Base-by-base conservation (phyloP, 768 basidiomycete species). In the Suillus luteus region DNA sequence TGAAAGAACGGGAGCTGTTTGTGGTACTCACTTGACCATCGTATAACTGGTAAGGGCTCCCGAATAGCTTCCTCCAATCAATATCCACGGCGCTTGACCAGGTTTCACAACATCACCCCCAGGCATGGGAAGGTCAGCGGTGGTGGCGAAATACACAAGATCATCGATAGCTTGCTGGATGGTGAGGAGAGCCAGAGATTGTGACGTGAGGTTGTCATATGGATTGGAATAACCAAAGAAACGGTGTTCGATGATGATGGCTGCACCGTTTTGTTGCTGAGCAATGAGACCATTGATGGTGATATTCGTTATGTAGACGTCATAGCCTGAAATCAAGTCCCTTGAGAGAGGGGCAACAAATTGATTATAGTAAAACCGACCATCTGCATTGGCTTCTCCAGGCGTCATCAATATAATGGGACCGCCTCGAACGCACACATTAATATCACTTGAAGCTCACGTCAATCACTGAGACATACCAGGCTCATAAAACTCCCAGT, bases 141-240 rank as follows among this genome's bases (percentile, higher is more conserved):
- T 89, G 65, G 86, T 79, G 19, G 87, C 81, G 68, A 92, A 92
- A 73, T 87, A 89, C 19, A 80, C 88, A 44, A 91, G 73, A 68
- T 92, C 90, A 55, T 90, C 86, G 65, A 90, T 85, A 8, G 88
- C 87, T 74, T 92, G 90, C 71, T 90, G 86, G 59, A 92, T 82
- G 1, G 88, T 91, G 70, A 87, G 87, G 15, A 84, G 68, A 54
- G 76, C 75, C 49, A 92, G 76, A 69, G 86, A 90, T 67, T 81
- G 73, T 24, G 82, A 83, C 37, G 78, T 83, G 31, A 92, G 81
- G 71, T 91, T 81, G 27, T 82, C 22, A 55, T 80, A 82, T 5
- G 90, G 90, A 71, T 90, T 92, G 64, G 89, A 91, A 15, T 83
- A 73, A n/a, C 90, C 90, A 65, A 86, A 92, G 79, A 87, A 92